These are phyloP conservation scores for Magnaporthales sp. DNA, from an alignment of 2,329 filamentous ascomycete genomes.

Conservation along the genomic window DNA sequence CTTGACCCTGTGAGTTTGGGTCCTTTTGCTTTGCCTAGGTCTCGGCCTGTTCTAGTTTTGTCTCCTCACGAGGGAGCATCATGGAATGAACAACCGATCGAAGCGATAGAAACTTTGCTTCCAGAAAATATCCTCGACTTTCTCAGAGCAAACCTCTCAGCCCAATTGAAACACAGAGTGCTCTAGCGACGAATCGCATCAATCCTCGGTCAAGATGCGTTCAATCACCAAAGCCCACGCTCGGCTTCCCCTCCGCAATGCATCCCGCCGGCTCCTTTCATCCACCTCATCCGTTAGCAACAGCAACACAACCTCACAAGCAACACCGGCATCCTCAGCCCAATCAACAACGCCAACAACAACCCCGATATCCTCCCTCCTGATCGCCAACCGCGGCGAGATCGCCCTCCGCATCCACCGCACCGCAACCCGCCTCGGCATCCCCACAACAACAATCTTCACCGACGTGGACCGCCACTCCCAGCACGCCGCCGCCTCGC, in stretches of 20 bases:
- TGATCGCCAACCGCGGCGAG: conserved; percentile 95
- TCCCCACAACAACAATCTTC: conserved; percentile 89
- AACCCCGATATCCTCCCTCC: conserved; percentile 62
- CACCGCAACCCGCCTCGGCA: conserved; percentile 81
- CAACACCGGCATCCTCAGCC: conserved; percentile 18
- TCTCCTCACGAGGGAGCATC: neutral
- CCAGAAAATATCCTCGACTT: neutral
- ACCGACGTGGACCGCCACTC: conserved; percentile 82
- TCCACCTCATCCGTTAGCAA: neutral
- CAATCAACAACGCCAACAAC: conserved; percentile 22
- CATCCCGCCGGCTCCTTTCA: conserved; percentile 5
- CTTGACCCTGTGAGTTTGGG: neutral
- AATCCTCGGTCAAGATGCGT: conserved; percentile 33
- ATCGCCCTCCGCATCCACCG: conserved; percentile 89
- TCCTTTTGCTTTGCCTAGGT: neutral
- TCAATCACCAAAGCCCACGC: conserved; percentile 43
- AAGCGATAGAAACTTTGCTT: neutral
- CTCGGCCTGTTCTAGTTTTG: neutral
- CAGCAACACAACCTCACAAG: neutral
- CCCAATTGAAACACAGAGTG: neutral
- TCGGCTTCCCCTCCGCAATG: conserved; percentile 26
- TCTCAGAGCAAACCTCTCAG: neutral
- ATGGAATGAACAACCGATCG: neutral
- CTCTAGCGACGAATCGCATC: neutral
- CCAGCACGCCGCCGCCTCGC: conserved; percentile 81